Percentiles rank a stretch among this genome's conserved stretches.
Evolutionary conservation across 2,329 filamentous ascomycete species (phyloP).

Genomic region (Pezicula carpinea): DNA sequence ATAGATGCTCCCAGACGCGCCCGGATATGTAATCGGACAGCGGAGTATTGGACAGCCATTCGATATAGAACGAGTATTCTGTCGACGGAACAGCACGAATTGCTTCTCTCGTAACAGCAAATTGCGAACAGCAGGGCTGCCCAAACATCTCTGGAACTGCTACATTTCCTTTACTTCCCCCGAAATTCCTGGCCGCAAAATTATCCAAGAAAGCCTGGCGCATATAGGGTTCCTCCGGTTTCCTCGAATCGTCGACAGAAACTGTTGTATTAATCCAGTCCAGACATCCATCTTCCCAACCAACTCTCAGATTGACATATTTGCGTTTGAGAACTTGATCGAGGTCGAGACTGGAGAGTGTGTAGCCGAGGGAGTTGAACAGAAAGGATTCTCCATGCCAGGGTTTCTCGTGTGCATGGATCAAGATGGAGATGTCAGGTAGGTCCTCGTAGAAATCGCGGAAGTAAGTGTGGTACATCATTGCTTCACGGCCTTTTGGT

Average conservation of each 20-base stretch:
- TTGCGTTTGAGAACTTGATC: conserved; percentile 39
- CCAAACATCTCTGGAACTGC: conserved; percentile 30
- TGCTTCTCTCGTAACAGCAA: conserved; percentile 29
- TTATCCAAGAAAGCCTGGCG: neutral
- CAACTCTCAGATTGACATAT: conserved; percentile 51
- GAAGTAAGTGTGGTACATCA: conserved; percentile 57
- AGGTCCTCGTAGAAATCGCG: conserved; percentile 56
- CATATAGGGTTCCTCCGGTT: neutral
- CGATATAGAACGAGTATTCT: conserved; percentile 26
- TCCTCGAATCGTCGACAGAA: neutral
- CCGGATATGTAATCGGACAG: conserved; percentile 28
- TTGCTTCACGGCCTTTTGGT: conserved; percentile 59
- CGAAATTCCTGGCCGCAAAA: neutral
- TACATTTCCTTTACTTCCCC: conserved; percentile 19
- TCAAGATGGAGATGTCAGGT: conserved; percentile 54
- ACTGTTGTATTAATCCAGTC: conserved; percentile 41
- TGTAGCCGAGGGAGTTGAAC: conserved; percentile 31
- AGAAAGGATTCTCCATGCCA: conserved; percentile 29
- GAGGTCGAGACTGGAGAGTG: conserved; percentile 28
- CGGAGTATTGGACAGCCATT: conserved; percentile 28
- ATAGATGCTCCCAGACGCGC: conserved; percentile 33
- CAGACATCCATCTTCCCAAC: conserved; percentile 50
- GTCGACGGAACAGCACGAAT: conserved; percentile 24
- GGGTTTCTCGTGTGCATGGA: conserved; percentile 49
- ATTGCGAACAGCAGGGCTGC: conserved; percentile 32